A percentile compares a stretch with the other conserved stretches of the same genome.
Conservation (phyloP, 768 basidiomycete genomes). For the Amanita rubescens region DNA sequence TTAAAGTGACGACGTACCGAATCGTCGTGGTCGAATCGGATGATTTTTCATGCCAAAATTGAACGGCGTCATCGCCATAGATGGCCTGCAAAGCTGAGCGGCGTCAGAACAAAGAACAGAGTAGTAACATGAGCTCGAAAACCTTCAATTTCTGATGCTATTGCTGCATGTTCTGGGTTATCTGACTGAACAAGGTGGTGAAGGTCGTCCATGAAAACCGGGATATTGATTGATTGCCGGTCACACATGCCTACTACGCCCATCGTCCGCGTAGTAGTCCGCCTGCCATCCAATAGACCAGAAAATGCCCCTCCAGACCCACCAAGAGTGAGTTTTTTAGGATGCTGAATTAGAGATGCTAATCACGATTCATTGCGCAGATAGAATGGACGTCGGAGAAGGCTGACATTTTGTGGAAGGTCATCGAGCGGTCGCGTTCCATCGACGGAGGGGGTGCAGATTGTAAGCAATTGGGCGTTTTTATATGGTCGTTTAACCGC, state of each 20-base stretch:
- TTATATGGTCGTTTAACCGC: not conserved
- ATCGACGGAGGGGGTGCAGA: slow-evolving; percentile 70
- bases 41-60: slow-evolving; percentile 38
- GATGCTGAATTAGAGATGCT: slow-evolving; percentile 4
- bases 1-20: slow-evolving; percentile 59
- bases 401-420: slow-evolving; percentile 82
- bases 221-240: not conserved
- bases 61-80: slow-evolving; percentile 63
- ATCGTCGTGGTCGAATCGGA: slow-evolving; percentile 39
- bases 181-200: slow-evolving; percentile 26
- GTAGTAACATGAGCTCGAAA: slow-evolving; percentile 3
- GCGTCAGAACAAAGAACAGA: not conserved
- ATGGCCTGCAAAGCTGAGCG: slow-evolving; percentile 69
- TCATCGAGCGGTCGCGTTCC: slow-evolving; percentile 70
- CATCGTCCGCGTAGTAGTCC: slow-evolving; percentile 64
- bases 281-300: slow-evolving; percentile 73
- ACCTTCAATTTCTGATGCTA: slow-evolving; percentile 44
- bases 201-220: too few species aligned
- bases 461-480: slow-evolving; percentile 42
- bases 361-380: slow-evolving; percentile 28
- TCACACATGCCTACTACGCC: slow-evolving; percentile 19
- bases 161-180: slow-evolving; percentile 21
- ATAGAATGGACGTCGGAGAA: slow-evolving; percentile 84
- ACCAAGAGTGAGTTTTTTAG: slow-evolving; percentile 46
- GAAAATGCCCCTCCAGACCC: slow-evolving; percentile 62